phyloP scores from a whole-genome alignment of 768 basidiomycete genomes.

The Filobasidium floriforme region DNA sequence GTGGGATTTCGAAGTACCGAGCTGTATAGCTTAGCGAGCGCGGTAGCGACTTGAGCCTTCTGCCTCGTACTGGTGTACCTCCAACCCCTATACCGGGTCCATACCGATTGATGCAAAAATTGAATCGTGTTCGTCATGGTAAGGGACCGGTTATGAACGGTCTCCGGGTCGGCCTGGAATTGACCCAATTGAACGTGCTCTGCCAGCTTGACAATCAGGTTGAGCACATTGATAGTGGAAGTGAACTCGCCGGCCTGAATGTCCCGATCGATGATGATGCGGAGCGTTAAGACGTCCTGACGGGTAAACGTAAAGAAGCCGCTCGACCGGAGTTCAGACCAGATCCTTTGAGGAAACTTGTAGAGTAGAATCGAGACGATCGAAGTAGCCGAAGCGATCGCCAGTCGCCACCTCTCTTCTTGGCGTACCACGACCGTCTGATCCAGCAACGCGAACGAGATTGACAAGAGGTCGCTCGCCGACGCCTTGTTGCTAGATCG shows the following conservation, averaged over 20 bases:
- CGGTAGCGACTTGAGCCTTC: constrained; percentile 8
- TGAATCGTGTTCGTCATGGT: constrained; percentile 8
- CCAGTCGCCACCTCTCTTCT: background rate
- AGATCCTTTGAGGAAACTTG: background rate
- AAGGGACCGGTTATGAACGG: constrained; percentile 11
- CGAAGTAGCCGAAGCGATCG: background rate
- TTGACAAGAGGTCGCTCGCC: background rate
- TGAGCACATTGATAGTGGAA: constrained; percentile 12
- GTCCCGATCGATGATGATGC: constrained; percentile 15
- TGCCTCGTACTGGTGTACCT: constrained; percentile 14
- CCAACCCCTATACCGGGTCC: constrained; percentile 15
- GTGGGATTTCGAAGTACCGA: constrained; percentile 11
- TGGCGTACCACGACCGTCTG: background rate
- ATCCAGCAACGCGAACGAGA: background rate
- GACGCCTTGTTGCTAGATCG: background rate
- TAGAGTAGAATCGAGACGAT: background rate
- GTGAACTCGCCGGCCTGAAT: constrained; percentile 12
- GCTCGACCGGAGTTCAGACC: constrained; percentile 6
- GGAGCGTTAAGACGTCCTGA: background rate
- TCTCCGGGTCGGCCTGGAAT: constrained; percentile 13
- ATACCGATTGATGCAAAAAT: constrained; percentile 19
- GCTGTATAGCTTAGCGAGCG: constrained; percentile 13
- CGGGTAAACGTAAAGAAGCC: constrained; percentile 1
- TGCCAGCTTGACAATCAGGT: constrained; percentile 11
- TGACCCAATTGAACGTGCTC: constrained; percentile 13